phyloP scores from a whole-genome alignment of 352 stramenopile genomes.

The Globisporangium nunn region DNA sequence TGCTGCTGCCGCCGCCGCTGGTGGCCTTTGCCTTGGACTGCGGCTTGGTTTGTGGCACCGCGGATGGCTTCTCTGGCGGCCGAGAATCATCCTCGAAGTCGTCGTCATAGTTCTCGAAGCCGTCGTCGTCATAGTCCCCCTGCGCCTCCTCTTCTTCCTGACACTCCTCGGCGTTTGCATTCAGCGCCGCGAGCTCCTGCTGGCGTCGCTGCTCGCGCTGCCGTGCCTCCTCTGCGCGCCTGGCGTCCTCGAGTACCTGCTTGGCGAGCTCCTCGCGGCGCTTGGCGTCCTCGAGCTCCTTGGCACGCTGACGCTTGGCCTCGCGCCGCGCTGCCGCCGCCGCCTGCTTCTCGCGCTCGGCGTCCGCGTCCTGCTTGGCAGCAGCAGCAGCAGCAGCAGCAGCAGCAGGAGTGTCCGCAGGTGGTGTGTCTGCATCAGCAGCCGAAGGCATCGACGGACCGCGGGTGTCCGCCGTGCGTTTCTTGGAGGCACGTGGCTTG shows the following conservation, averaged over 20 bases:
- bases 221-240: slow-evolving; percentile 33
- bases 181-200: slow-evolving; percentile 43
- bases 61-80: slow-evolving; percentile 12
- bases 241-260: slow-evolving; percentile 37
- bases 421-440: background rate
- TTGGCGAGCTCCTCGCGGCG: slow-evolving; percentile 39
- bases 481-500: slow-evolving; percentile 38
- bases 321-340: slow-evolving; percentile 19
- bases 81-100: slow-evolving; percentile 41
- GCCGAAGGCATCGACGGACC: slow-evolving; percentile 6
- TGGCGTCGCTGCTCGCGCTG: slow-evolving; percentile 40
- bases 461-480: slow-evolving; percentile 18
- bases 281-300: slow-evolving; percentile 45
- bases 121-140: slow-evolving; percentile 58
- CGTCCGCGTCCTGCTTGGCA: slow-evolving; percentile 30
- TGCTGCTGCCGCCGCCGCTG: slow-evolving; percentile 5
- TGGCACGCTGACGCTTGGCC: slow-evolving; percentile 44
- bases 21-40: slow-evolving; percentile 14
- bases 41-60: background rate
- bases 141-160: slow-evolving; percentile 44
- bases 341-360: slow-evolving; percentile 28
- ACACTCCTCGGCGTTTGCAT: slow-evolving; percentile 66
- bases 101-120: slow-evolving; percentile 59
- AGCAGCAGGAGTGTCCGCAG: background rate
- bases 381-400: slow-evolving; percentile 12